phyloP scores from a whole-genome alignment of 2,329 filamentous ascomycete genomes.

The Hypoxylon sp. region DNA sequence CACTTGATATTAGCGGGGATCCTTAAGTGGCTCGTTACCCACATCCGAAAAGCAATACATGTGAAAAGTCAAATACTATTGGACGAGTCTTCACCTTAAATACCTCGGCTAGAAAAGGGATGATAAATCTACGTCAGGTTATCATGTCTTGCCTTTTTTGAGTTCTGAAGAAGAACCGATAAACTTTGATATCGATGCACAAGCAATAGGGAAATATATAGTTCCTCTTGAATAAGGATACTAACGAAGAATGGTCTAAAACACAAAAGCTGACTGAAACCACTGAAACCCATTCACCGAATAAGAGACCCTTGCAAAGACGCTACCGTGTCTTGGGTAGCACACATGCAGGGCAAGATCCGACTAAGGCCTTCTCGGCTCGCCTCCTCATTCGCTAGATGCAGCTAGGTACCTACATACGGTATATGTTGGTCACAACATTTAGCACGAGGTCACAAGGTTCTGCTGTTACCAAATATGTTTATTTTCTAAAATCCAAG shows the following conservation, averaged over 20 bases:
- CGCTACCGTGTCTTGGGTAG: conserved; percentile 13
- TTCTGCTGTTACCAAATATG: neutral
- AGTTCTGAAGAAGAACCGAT: conserved; percentile 5
- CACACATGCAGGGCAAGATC: conserved; percentile 12
- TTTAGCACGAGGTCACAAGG: conserved; percentile 16
- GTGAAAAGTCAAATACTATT: conserved; percentile 15
- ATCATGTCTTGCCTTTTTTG: conserved; percentile 16
- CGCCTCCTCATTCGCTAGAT: conserved; percentile 20
- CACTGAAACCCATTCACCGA: too few species aligned
- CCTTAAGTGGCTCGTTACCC: conserved; percentile 1
- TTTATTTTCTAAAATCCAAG: conserved; percentile 1
- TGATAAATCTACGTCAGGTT: neutral
- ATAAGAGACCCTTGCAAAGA: neutral
- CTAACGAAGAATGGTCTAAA: too few species aligned
- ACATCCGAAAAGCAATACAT: conserved; percentile 7
- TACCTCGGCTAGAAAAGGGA: conserved; percentile 29
- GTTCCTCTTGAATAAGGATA: neutral
- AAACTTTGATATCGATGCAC: conserved; percentile 16
- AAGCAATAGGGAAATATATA: neutral
- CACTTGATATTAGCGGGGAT: conserved; percentile 11
- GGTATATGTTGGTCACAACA: conserved; percentile 2
- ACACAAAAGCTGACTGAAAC: too few species aligned
- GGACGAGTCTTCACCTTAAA: conserved; percentile 3
- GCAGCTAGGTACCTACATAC: conserved; percentile 18
- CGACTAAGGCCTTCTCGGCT: conserved; percentile 5